Percentiles rank a stretch among this genome's conserved stretches.
Evolutionary conservation across 306 rosid species (phyloP).

Genomic region (Ceratonia siliqua): DNA sequence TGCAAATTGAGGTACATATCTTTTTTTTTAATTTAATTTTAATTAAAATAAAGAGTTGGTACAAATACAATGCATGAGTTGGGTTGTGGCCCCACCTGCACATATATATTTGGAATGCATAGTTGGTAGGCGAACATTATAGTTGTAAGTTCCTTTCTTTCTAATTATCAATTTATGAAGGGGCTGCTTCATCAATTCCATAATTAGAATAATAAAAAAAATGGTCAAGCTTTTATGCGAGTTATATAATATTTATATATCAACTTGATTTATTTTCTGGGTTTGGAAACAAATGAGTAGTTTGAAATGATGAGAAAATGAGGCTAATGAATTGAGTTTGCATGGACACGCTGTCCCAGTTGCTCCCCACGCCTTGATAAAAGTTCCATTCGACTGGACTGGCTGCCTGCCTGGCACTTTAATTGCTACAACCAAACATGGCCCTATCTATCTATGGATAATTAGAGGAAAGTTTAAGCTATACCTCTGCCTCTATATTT

Average conservation of each 20-base stretch:
- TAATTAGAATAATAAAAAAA: background rate
- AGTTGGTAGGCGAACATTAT: slow-evolving; percentile 30
- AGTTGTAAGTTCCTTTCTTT: slow-evolving; percentile 8
- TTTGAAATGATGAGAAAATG: too few relatives aligned
- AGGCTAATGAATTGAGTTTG: slow-evolving; percentile 27
- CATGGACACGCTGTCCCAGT: slow-evolving; percentile 56
- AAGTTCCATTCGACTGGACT: background rate
- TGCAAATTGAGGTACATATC: too few relatives aligned
- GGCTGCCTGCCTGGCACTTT: slow-evolving; percentile 32
- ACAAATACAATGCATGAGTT: slow-evolving; percentile 18
- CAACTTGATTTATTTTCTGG: background rate
- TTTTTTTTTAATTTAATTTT: too few relatives aligned
- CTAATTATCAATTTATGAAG: too few relatives aligned
- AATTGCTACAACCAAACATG: background rate
- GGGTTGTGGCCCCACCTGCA: slow-evolving; percentile 17
- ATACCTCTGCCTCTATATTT: too few relatives aligned
- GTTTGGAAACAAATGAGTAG: too few relatives aligned
- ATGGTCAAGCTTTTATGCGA: background rate
- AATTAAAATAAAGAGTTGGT: background rate
- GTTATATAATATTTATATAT: too few relatives aligned
- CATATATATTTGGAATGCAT: background rate
- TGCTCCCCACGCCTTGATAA: slow-evolving; percentile 62
- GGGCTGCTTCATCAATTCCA: slow-evolving; percentile 29
- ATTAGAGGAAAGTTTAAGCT: too few relatives aligned
- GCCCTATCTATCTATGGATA: background rate